A percentile compares a stretch with the other conserved stretches of the same genome.
phyloP scores from a whole-genome alignment of 2,329 filamentous ascomycete genomes.

The Orbilia ellipsospora region DNA sequence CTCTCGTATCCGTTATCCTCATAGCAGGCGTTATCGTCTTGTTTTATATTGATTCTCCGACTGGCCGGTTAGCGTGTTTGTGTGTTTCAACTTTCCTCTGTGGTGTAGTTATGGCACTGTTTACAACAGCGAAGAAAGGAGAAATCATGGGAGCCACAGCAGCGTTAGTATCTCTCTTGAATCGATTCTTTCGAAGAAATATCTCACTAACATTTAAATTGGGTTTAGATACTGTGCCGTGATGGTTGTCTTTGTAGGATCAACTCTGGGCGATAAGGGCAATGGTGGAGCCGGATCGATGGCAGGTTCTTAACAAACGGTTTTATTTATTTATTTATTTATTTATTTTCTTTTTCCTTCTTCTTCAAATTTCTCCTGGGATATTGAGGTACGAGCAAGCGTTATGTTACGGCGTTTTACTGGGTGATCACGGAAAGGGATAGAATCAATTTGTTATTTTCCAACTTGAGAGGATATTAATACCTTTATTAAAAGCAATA shows the following conservation, averaged over 20 bases:
- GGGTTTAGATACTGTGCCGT: conserved; percentile 47
- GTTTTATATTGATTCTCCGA: conserved; percentile 20
- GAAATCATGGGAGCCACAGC: conserved; percentile 53
- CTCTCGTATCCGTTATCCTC: conserved; percentile 26
- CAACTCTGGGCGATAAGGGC: conserved; percentile 24
- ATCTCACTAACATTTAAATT: neutral
- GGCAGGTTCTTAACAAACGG: neutral
- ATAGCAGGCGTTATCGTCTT: conserved; percentile 41
- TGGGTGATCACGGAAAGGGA: too few species aligned
- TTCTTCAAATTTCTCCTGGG: too few species aligned
- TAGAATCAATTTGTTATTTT: neutral
- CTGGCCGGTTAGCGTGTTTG: conserved; percentile 26
- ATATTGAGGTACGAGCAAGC: too few species aligned
- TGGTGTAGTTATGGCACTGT: conserved; percentile 37
- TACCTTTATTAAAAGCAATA: neutral
- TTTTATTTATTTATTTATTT: too few species aligned
- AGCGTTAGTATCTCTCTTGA: conserved; percentile 31
- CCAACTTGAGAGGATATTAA: neutral
- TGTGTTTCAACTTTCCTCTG: conserved; percentile 48
- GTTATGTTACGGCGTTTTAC: too few species aligned
- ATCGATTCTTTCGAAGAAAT: neutral
- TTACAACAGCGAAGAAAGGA: conserved; percentile 52
- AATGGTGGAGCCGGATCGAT: conserved; percentile 15
- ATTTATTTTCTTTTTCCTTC: neutral
- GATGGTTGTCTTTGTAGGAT: conserved; percentile 52